Conservation (phyloP, 495 filamentous ascomycete genomes). For the Parachaetomium inaequale region DNA sequence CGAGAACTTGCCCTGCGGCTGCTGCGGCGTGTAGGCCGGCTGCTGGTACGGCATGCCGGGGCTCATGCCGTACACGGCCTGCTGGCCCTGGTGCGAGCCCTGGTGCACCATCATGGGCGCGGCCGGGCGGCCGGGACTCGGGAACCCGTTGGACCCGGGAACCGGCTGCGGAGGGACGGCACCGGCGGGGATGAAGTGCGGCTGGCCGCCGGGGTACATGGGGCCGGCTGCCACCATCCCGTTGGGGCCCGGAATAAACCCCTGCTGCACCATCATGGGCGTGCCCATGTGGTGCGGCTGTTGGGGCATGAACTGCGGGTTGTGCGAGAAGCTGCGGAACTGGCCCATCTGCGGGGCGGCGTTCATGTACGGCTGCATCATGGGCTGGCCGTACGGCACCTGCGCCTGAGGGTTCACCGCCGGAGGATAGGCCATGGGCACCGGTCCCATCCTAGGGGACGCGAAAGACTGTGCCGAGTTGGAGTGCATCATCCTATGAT, state of each 20-base stretch:
- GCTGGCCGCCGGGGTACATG: slow-evolving; percentile 60
- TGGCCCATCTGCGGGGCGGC: slow-evolving; percentile 57
- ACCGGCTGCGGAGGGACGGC: slow-evolving; percentile 58
- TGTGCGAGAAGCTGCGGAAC: slow-evolving; percentile 53
- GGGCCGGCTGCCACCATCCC: slow-evolving; percentile 60
- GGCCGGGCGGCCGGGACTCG: slow-evolving; percentile 72
- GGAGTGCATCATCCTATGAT: slow-evolving; percentile 82
- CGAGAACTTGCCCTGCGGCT: slow-evolving; percentile 63
- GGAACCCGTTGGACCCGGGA: slow-evolving; percentile 66
- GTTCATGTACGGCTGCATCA: slow-evolving; percentile 66
- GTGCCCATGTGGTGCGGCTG: slow-evolving; percentile 58
- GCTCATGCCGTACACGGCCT: slow-evolving; percentile 61
- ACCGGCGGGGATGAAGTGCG: slow-evolving; percentile 62
- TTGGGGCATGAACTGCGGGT: slow-evolving; percentile 64
- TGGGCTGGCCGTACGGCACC: slow-evolving; percentile 66
- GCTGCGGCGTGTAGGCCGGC: slow-evolving; percentile 59
- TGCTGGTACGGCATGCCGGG: slow-evolving; percentile 64
- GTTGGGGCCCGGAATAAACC: slow-evolving; percentile 51
- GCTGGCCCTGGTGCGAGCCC: slow-evolving; percentile 70
- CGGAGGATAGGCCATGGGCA: slow-evolving; percentile 65
- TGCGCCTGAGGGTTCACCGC: slow-evolving; percentile 66
- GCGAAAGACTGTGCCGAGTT: slow-evolving; percentile 71
- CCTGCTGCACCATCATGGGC: slow-evolving; percentile 79
- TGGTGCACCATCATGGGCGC: slow-evolving; percentile 75
- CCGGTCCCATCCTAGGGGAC: slow-evolving; percentile 71